These are phyloP conservation scores for Scheffersomyces ergatensis DNA, from an alignment of 805 yeast genomes.

Conservation along the genomic window DNA sequence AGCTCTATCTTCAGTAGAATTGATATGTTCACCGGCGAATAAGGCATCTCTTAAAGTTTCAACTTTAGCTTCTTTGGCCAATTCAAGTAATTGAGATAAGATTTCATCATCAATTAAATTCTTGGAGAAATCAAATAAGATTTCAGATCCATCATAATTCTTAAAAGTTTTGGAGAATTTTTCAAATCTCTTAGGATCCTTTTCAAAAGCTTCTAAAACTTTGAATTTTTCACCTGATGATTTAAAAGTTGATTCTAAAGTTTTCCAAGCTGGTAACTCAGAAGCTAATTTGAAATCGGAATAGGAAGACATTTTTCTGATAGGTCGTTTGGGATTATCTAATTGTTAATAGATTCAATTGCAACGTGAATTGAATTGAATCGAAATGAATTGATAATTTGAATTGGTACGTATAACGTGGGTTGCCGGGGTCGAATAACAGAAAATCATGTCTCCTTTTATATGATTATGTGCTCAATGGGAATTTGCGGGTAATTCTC, in stretches of 20 bases:
- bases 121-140: conserved; percentile 93
- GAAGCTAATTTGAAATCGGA: conserved; percentile 52
- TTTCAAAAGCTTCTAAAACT: conserved; percentile 73
- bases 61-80: conserved; percentile 89
- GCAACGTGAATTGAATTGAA: too few relatives aligned
- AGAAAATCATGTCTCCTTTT: too few relatives aligned
- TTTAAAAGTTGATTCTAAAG: conserved; percentile 70
- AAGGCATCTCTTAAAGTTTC: conserved; percentile 83
- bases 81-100: conserved; percentile 58
- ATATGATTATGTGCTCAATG: too few relatives aligned
- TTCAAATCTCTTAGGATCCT: conserved; percentile 71
- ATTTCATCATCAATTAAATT: conserved; percentile 88
- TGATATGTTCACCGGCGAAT: conserved; percentile 92
- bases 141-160: conserved; percentile 84
- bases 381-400: too few relatives aligned
- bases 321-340: not conserved
- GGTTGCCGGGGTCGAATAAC: too few relatives aligned
- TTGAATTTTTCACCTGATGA: conserved; percentile 67
- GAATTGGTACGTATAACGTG: too few relatives aligned
- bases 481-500: too few relatives aligned
- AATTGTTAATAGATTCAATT: too few relatives aligned
- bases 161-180: conserved; percentile 75
- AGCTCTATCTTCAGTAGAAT: conserved; percentile 94
- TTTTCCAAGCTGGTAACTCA: conserved; percentile 82
- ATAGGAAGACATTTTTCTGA: conserved; percentile 4